A percentile compares a stretch with the other conserved stretches of the same genome.
Evolutionary conservation across 2,329 filamentous ascomycete genomes (phyloP).

Genomic region (Paecilomyces variotii): DNA sequence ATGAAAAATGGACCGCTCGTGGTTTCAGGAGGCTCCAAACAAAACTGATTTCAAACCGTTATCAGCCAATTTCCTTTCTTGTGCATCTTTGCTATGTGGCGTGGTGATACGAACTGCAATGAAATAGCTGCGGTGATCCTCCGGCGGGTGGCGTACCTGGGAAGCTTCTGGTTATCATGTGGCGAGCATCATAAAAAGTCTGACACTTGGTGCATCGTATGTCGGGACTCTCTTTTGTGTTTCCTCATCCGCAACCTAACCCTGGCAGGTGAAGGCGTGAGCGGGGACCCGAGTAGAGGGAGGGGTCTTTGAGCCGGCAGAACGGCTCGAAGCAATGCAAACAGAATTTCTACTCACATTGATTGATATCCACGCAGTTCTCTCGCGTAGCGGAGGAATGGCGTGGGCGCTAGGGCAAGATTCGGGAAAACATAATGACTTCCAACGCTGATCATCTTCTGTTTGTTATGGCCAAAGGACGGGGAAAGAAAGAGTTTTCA

Average conservation of each 20-base stretch:
- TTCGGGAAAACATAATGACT: not conserved
- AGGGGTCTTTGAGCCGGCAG: not conserved
- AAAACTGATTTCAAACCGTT: constrained; percentile 6
- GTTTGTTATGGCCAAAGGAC: not conserved
- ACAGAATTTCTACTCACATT: not conserved
- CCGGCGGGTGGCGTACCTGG: constrained; percentile 9
- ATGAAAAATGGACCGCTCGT: constrained; percentile 30
- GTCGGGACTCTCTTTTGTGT: not conserved
- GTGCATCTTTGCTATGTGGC: constrained; percentile 8
- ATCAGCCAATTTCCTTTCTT: constrained; percentile 1
- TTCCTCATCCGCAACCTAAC: not conserved
- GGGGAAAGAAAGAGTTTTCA: not conserved
- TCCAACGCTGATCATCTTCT: not conserved
- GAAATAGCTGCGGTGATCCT: constrained; percentile 1
- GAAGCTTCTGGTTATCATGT: constrained; percentile 10
- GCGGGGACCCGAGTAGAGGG: not conserved
- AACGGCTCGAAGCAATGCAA: not conserved
- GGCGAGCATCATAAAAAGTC: constrained; percentile 4
- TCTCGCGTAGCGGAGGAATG: not conserved
- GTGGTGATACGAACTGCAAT: constrained; percentile 3
- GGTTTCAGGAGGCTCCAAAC: constrained; percentile 28
- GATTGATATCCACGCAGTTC: not conserved
- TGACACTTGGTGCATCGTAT: constrained; percentile 5
- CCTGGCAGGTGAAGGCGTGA: not conserved
- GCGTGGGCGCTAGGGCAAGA: not conserved